phyloP scores from a whole-genome alignment of 495 filamentous ascomycete genomes.

The Halenospora varia region DNA sequence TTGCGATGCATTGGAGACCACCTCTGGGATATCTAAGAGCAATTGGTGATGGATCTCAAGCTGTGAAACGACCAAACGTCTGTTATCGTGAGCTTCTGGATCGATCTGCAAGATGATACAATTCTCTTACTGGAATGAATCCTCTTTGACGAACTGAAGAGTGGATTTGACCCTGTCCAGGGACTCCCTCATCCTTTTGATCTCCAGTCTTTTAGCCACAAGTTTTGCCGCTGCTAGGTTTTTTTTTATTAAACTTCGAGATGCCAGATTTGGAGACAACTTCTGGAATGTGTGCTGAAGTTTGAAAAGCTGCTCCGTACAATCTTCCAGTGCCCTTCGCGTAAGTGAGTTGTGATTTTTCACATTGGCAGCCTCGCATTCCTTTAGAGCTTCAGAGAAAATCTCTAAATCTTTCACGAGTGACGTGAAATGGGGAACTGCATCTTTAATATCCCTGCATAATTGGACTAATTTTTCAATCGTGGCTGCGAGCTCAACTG shows the following conservation, averaged over 20 bases:
- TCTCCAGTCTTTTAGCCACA: background rate
- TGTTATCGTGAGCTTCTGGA: background rate
- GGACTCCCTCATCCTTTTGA: background rate
- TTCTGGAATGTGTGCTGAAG: background rate
- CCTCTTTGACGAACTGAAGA: background rate
- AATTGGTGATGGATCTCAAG: background rate
- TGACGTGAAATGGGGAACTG: background rate
- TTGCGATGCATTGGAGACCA: background rate
- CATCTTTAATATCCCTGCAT: slow-evolving; percentile 5
- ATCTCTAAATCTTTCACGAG: slow-evolving; percentile 5
- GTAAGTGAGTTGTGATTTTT: background rate
- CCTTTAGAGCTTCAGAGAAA: background rate
- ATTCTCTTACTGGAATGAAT: background rate
- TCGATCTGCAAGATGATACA: background rate
- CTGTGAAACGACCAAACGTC: background rate
- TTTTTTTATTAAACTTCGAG: background rate
- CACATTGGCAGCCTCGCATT: background rate
- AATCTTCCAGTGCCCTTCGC: background rate
- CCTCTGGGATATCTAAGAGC: background rate
- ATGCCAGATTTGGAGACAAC: background rate
- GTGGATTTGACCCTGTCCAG: background rate
- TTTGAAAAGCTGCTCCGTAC: background rate
- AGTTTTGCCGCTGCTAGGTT: background rate
- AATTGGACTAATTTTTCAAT: slow-evolving; percentile 12
- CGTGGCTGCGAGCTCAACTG: slow-evolving; percentile 7